Base-by-base conservation (phyloP, 108 stramenopile genomes). In the Chaetoceros tenuissimus region DNA sequence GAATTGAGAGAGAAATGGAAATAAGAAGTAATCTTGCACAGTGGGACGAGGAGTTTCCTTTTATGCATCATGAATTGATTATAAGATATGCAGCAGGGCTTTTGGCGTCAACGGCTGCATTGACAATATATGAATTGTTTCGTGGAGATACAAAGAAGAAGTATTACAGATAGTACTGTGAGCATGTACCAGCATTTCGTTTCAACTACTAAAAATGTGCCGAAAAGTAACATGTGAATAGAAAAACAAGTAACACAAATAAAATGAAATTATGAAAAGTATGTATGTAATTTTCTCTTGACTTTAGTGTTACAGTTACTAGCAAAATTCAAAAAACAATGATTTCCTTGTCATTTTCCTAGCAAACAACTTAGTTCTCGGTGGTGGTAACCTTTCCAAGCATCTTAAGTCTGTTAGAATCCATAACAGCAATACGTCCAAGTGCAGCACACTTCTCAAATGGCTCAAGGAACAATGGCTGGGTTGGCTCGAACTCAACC, bases 391-490 rank as follows among this genome's bases (percentile, higher is more conserved):
- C 86, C 82, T 87, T 87, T 69, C 86, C 86, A 70, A 87, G 78
- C 86, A 87, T 87, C 74, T 87, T 87, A 62, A 87, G 66, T 53
- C 81, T 62, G 74, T 87, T 82, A 60, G 85, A 87, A 54, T 87
- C 85, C 85, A 87, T 87, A 43, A 84, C 86, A 26, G 86, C 86
- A 67, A 87, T 79, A 72, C 86, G 82, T 66, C 82, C 86, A 68
- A 87, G 82, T 19, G 82, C 82, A 28, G 82, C 82, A 53, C 86
- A 87, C 49, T 69, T 56, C 49, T 64, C 78, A 43, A 87, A 87
- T 28, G 78, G 75, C 76, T 87, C 86, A 56, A 87, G 67, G 68
- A 87, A 87, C 44, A 87, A 76, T 60, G 86, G 86, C 52, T 67
- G 67, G 34, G 68, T 74, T 48, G 86, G 86, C 59, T 81, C 80